Evolutionary conservation across 371 early-diverging fungal species (phyloP), one percentile per base, ranked within the genome.

Genomic region (Syncephalis plumigaleata): DNA sequence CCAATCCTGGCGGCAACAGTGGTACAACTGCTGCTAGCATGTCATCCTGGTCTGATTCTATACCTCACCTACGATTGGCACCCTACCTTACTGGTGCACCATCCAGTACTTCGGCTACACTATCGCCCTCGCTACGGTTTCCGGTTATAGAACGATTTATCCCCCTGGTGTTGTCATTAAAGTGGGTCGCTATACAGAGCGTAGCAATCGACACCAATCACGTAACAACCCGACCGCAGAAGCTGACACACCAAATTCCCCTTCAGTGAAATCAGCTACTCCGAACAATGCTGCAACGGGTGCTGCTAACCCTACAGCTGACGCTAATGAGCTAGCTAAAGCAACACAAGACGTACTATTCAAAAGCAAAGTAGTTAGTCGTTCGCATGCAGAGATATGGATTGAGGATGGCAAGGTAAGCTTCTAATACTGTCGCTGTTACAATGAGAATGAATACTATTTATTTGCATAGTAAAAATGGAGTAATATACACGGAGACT

Each of bases 311-410:
- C 11, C 31, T 31, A 4, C 31, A 11, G 31, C 31, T 31, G 31
- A 11, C 31, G 7, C 31, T 31, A 31, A 11, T 31, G 31, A 7
- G 31, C 31, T 60, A 66, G 55, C 44, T 26, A 22, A 18, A 22
- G 42, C 46, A 24, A 46, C 55, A 13, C 63, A 71, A 38, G 79
- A 81, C 37, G 75, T 87, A 39, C 76, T 84, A 9, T 95, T 95
- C 68, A 83, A 84, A 58, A 81, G 81, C 58, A 93, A 95, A 53
- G 96, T 95, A 16, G 93, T 95, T 24, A 79, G 79, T 36, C 70
- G 96, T 47, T 75, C 79, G 21, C 96, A 95, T 56, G 91, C 91
- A 22, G 94, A 95, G 63, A 69, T 95, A 18, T 92, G 87, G 84
- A 63, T 81, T 18, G 79, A 78, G 51, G 60, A 67, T 48, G 85